phyloP scores from a whole-genome alignment of 768 basidiomycete genomes.

The Suillus placidus region DNA sequence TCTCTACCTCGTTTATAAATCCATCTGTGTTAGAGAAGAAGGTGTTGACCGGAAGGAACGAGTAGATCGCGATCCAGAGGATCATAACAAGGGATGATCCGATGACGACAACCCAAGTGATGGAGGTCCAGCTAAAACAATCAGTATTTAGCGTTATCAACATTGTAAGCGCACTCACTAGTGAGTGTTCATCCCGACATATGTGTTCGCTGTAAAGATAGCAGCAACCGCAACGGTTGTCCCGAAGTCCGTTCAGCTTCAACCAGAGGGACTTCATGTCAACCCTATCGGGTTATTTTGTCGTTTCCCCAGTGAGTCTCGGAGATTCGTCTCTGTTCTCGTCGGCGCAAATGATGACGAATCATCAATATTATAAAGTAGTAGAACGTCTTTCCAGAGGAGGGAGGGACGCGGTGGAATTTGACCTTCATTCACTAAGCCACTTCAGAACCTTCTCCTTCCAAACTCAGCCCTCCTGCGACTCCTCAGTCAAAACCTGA shows the following conservation, averaged over 20 bases:
- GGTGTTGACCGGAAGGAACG: slow-evolving; percentile 70
- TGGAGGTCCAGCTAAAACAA: slow-evolving; percentile 70
- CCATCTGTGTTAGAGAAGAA: slow-evolving; percentile 75
- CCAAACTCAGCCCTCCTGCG: no score
- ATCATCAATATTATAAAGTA: no score
- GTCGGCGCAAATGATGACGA: no score
- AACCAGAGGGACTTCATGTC: no score
- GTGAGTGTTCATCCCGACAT: slow-evolving; percentile 85
- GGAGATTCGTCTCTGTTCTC: no score
- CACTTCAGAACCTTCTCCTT: no score
- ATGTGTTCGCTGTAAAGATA: slow-evolving; percentile 86
- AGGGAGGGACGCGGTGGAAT: no score
- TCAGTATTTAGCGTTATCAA: slow-evolving; percentile 13
- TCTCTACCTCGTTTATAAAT: slow-evolving; percentile 70
- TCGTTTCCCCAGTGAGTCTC: no score
- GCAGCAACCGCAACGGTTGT: slow-evolving; percentile 89
- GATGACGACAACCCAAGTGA: slow-evolving; percentile 81
- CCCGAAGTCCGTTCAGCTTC: slow-evolving; percentile 92
- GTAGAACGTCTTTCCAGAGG: no score
- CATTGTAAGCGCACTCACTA: slow-evolving; percentile 61
- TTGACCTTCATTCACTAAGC: no score
- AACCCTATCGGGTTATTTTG: no score
- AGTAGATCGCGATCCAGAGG: slow-evolving; percentile 88
- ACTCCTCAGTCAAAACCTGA: no score
- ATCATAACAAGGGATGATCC: slow-evolving; percentile 83